These are phyloP conservation scores for Diophrys appendiculata DNA, from an alignment of 73 alveolate species.

Conservation along the genomic window DNA sequence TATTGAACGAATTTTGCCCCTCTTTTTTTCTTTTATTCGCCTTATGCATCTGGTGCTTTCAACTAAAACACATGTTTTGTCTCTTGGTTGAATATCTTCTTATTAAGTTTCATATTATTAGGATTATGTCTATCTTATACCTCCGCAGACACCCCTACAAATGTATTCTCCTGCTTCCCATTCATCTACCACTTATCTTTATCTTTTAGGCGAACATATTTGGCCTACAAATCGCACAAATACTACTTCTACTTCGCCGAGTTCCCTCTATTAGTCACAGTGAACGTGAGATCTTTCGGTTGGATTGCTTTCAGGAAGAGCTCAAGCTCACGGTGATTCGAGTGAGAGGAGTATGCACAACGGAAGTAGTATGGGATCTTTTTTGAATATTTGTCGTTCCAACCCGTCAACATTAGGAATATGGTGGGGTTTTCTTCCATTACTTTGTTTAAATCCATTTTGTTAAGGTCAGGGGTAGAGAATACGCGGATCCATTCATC, in stretches of 20 bases:
- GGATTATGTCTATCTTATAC: slow-evolving; percentile 21
- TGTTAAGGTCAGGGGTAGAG: slow-evolving; percentile 9
- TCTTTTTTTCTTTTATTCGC: background rate
- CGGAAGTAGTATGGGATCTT: slow-evolving; percentile 28
- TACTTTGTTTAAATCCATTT: slow-evolving; percentile 15
- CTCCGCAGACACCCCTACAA: slow-evolving; percentile 1
- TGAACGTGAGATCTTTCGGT: slow-evolving; percentile 54
- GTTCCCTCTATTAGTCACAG: slow-evolving; percentile 38
- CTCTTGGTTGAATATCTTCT: slow-evolving; percentile 5
- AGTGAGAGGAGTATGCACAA: slow-evolving; percentile 71
- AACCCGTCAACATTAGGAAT: slow-evolving; percentile 55
- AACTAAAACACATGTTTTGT: slow-evolving; percentile 2
- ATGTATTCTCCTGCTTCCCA: background rate
- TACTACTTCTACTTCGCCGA: slow-evolving; percentile 10
- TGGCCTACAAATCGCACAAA: slow-evolving; percentile 2
- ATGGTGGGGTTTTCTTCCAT: slow-evolving; percentile 49
- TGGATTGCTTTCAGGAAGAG: slow-evolving; percentile 59
- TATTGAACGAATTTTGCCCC: slow-evolving; percentile 2
- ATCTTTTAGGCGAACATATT: slow-evolving; percentile 34
- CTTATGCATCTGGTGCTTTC: background rate
- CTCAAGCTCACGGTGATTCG: slow-evolving; percentile 66
- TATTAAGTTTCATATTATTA: slow-evolving; percentile 22
- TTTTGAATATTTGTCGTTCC: slow-evolving; percentile 42
- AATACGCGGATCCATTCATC: slow-evolving; percentile 44
- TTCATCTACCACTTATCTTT: slow-evolving; percentile 24